Evolutionary conservation across 352 stramenopile genomes (phyloP).

Genomic region (Phytophthora meadii): DNA sequence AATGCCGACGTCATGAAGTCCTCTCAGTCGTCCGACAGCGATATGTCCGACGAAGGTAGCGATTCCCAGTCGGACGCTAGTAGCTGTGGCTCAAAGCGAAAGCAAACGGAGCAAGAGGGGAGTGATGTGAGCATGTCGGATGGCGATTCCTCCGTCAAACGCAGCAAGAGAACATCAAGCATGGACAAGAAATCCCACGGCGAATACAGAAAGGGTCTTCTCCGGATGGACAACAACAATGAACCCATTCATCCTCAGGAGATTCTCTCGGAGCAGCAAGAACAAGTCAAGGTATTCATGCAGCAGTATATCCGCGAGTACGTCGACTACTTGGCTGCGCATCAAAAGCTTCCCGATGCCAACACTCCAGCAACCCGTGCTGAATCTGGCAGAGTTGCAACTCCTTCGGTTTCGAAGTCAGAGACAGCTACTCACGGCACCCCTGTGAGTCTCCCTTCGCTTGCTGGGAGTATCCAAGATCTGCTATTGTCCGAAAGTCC

Average conservation of each 20-base stretch:
- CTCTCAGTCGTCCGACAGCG: constrained; percentile 68
- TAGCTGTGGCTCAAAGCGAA: constrained; percentile 48
- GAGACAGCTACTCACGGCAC: constrained; percentile 57
- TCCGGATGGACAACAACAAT: constrained; percentile 52
- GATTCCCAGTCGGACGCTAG: constrained; percentile 62
- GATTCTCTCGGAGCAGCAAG: constrained; percentile 57
- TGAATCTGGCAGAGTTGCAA: not conserved
- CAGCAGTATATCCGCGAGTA: constrained; percentile 71
- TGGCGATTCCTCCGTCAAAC: constrained; percentile 39
- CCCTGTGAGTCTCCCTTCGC: constrained; percentile 59
- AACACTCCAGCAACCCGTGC: not conserved
- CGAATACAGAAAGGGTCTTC: constrained; percentile 25
- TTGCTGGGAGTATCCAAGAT: constrained; percentile 71
- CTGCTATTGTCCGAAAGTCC: constrained; percentile 71
- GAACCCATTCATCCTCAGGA: constrained; percentile 58
- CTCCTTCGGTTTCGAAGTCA: constrained; percentile 5
- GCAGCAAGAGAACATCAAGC: constrained; percentile 10
- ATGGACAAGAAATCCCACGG: not conserved
- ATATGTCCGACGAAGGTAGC: constrained; percentile 64
- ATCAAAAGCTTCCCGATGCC: constrained; percentile 15
- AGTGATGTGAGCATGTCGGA: constrained; percentile 43
- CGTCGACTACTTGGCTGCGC: constrained; percentile 54
- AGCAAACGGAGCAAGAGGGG: constrained; percentile 41
- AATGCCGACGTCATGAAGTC: constrained; percentile 49
- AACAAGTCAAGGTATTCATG: constrained; percentile 62